Percentiles rank a stretch among this genome's conserved stretches.
Conservation (phyloP, 1,139 yeast genomes). For the Saccharomyces hybrid region DNA sequence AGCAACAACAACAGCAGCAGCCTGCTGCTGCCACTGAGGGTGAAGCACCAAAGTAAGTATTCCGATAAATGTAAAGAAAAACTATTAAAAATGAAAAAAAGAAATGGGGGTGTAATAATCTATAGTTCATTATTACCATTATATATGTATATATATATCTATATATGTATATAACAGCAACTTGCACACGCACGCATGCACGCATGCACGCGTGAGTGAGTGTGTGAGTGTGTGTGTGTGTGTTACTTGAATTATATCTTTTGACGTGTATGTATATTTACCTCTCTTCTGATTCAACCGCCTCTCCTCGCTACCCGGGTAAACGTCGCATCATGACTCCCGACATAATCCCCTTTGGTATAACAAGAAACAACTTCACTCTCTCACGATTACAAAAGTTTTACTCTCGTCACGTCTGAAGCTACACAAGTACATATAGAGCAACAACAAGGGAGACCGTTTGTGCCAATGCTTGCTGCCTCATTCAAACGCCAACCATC, state of each 20-base stretch:
- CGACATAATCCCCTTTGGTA: background rate
- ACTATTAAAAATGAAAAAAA: slow-evolving; percentile 1
- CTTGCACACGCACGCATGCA: background rate
- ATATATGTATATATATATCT: background rate
- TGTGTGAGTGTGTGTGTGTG: background rate
- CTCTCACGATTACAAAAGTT: background rate
- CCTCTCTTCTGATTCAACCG: background rate
- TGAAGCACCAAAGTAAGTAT: slow-evolving; percentile 21
- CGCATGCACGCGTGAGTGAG: background rate
- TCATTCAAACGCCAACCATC: background rate
- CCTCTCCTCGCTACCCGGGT: background rate
- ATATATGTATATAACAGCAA: background rate
- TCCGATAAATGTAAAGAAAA: background rate
- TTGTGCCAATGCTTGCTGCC: background rate
- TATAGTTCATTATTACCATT: background rate
- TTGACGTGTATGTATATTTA: background rate
- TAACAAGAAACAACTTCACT: background rate
- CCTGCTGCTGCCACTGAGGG: slow-evolving; percentile 39
- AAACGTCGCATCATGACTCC: background rate
- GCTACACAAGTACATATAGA: background rate
- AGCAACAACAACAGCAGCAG: slow-evolving; percentile 13
- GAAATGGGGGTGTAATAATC: slow-evolving; percentile 1
- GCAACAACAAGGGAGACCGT: background rate
- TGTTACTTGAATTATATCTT: background rate
- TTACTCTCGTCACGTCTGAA: background rate